Conservation (phyloP, 176 grass and related monocot species). For the Pontederia paniculata region DNA sequence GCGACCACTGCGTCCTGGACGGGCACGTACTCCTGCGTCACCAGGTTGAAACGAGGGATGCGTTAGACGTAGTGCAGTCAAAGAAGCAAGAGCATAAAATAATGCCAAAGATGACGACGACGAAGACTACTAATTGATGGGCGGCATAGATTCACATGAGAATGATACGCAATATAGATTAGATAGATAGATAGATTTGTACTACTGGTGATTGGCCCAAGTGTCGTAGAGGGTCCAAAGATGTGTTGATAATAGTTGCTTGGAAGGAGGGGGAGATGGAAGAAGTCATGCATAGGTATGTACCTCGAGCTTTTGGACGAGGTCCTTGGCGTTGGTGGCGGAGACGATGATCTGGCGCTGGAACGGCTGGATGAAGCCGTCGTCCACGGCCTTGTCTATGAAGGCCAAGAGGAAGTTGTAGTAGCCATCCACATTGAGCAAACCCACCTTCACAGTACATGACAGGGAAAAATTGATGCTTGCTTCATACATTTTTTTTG, state of each 20-base stretch:
- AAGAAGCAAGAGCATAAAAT: neutral
- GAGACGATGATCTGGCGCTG: constrained; percentile 90
- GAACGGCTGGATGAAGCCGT: constrained; percentile 74
- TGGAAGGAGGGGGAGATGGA: neutral
- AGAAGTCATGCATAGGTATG: neutral
- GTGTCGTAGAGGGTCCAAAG: too few species aligned
- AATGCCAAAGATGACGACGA: neutral
- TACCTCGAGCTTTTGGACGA: constrained; percentile 94
- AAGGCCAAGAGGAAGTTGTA: constrained; percentile 84
- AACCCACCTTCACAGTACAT: constrained; percentile 44
- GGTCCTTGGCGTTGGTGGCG: constrained; percentile 40
- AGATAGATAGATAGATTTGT: too few species aligned
- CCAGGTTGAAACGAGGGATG: neutral
- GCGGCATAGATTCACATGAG: too few species aligned
- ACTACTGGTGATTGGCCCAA: too few species aligned
- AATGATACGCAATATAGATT: too few species aligned
- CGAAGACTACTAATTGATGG: too few species aligned
- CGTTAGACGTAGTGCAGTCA: neutral
- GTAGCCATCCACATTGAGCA: constrained; percentile 96
- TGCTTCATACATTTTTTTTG: neutral
- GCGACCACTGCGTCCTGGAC: constrained; percentile 39
- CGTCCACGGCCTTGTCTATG: constrained; percentile 94
- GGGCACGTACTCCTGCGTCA: constrained; percentile 46
- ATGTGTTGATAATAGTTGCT: neutral
- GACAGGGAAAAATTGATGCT: neutral